Conservation (phyloP, 176 grass and related monocot species). For the Chloris gayana region DNA sequence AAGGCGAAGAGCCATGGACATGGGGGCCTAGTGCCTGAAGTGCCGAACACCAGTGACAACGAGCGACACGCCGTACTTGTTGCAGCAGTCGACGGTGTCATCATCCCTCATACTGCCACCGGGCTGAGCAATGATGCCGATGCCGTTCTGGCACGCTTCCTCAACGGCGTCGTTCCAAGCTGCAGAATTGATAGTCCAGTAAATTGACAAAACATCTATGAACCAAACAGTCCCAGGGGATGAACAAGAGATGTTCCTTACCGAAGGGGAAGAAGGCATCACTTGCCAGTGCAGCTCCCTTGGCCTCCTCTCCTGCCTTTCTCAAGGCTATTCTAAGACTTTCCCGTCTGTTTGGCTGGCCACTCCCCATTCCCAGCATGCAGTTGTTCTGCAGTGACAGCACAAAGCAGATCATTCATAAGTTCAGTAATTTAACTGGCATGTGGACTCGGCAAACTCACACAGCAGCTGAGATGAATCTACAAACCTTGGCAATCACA, state of each 20-base stretch:
- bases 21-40: slow-evolving; percentile 59
- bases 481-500: slow-evolving; percentile 86
- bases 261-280: slow-evolving; percentile 97
- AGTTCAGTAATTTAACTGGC: neutral
- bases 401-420: neutral
- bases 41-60: slow-evolving; percentile 79
- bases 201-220: neutral
- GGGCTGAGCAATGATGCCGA: slow-evolving; percentile 73
- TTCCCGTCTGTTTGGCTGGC: slow-evolving; percentile 80
- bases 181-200: slow-evolving; percentile 11
- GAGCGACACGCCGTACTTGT: slow-evolving; percentile 85
- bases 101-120: slow-evolving; percentile 76
- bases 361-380: slow-evolving; percentile 96
- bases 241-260: slow-evolving; percentile 23
- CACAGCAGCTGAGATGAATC: neutral
- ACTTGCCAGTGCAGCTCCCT: slow-evolving; percentile 84
- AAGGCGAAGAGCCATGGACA: neutral
- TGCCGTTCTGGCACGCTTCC: slow-evolving; percentile 78
- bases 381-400: slow-evolving; percentile 61
- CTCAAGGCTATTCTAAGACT: slow-evolving; percentile 80
- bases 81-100: slow-evolving; percentile 79
- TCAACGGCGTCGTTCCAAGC: slow-evolving; percentile 94
- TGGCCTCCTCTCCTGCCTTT: slow-evolving; percentile 84
- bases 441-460: neutral
- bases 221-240: neutral